Conservation (phyloP, 257 asterid species). For the Echites panduratus region DNA sequence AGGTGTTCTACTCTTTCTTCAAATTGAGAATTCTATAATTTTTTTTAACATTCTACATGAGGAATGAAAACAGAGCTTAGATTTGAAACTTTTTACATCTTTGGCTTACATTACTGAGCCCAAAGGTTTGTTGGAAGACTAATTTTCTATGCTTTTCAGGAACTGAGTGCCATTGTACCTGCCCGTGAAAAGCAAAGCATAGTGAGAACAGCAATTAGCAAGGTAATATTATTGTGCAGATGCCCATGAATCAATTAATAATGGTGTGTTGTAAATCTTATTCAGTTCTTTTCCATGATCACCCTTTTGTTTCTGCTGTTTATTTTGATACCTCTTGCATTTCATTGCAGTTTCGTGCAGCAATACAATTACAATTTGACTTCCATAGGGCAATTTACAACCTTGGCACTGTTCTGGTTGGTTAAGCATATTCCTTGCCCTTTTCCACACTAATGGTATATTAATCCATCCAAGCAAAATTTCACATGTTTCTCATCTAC, state of each 20-base stretch:
- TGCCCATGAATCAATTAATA: neutral
- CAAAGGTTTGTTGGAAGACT: neutral
- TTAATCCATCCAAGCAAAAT: neutral
- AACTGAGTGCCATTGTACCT: constrained; percentile 96
- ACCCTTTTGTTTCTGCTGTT: constrained; percentile 6
- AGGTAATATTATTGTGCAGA: constrained; percentile 40
- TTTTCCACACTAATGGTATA: neutral
- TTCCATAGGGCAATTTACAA: constrained; percentile 98
- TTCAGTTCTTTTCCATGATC: neutral
- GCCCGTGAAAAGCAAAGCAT: constrained; percentile 94
- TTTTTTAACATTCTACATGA: constrained; percentile 1
- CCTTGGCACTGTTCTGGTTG: constrained; percentile 98
- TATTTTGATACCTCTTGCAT: constrained; percentile 9
- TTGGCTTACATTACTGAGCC: neutral
- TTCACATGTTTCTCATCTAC: constrained; percentile 15
- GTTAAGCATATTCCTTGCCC: constrained; percentile 23
- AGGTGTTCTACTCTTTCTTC: constrained; percentile 46
- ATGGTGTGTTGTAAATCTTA: neutral
- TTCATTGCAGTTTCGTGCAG: constrained; percentile 83
- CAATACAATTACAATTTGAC: constrained; percentile 95
- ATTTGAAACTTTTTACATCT: constrained; percentile 11
- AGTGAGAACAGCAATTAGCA: constrained; percentile 89
- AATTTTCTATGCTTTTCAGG: constrained; percentile 47
- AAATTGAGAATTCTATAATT: constrained; percentile 1
- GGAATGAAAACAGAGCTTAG: constrained; percentile 8